Base-by-base conservation (phyloP, 495 filamentous ascomycete genomes). In the Podospora appendiculata region DNA sequence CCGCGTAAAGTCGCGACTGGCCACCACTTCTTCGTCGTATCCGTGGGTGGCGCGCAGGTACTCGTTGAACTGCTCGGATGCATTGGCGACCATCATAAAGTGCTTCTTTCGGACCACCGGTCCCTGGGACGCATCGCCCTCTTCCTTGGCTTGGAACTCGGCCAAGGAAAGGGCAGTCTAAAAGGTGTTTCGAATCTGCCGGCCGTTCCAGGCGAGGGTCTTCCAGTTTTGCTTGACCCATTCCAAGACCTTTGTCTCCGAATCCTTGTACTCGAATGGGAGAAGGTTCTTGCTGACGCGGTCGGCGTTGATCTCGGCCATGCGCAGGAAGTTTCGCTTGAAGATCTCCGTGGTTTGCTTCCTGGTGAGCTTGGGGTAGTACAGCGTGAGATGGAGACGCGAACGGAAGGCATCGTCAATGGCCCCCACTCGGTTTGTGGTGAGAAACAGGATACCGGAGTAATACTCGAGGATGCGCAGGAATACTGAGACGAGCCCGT, bases 401-500 rank as follows among this genome's bases (percentile, higher is more conserved):
- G 73, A 78, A 47, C 71, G 70, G 62, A 81, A 76, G 17, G 79
- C 79, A 45, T 79, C 72, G 58, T 82, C 79, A 49, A 83, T 73
- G 0, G 63, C 71, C 3, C 65, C 70, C 16, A 82, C 68, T 4
- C 77, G 70, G 54, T 82, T 82, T 0, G 79, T 79, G 0, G 80
- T 81, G 3, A 83, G 64, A 58, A 82, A 79, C 6, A 82, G 66
- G 41, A 82, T 78, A 7, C 80, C 80, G 0, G 67, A 57, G 54
- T 81, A 85, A 58, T 82, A 84, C 53, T 84, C 81, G 1, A 84
- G 65, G 0, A 73, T 67, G 4, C 81, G 70, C 1, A 83, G 64
- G 52, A 85, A 83, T 1, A 82, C 73, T 48, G 60, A 72, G 0
- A 81, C 76, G 0, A 81, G 56, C 9, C 65, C 71, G 42, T 84